These are phyloP conservation scores for Alternaria ventricosa DNA, from an alignment of 2,329 filamentous ascomycete genomes.

Conservation along the genomic window DNA sequence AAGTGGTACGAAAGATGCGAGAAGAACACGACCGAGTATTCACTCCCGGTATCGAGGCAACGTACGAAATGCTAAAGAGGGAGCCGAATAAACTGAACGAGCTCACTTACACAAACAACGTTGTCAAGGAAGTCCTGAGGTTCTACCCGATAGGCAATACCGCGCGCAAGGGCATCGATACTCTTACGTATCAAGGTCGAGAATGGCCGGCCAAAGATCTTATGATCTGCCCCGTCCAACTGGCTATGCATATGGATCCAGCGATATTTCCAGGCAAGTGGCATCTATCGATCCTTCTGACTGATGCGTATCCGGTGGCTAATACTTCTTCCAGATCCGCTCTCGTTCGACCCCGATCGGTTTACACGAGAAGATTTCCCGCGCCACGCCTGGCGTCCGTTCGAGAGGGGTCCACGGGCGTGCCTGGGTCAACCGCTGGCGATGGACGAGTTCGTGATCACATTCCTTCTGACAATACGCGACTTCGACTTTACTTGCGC, in stretches of 20 bases:
- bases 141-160: constrained; percentile 59
- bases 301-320: not conserved
- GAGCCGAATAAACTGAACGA: constrained; percentile 58
- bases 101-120: constrained; percentile 59
- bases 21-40: constrained; percentile 62
- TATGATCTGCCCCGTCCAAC: constrained; percentile 52
- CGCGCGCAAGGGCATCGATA: constrained; percentile 50
- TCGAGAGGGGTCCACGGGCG: constrained; percentile 61
- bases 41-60: constrained; percentile 49
- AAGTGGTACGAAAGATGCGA: constrained; percentile 40
- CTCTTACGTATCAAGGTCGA: constrained; percentile 49
- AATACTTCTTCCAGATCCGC: constrained; percentile 3
- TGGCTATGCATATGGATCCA: constrained; percentile 45
- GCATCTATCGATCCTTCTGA: not conserved
- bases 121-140: constrained; percentile 62
- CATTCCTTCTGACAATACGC: constrained; percentile 58
- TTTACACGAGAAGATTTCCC: constrained; percentile 49
- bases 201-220: constrained; percentile 54
- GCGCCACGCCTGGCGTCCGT: constrained; percentile 61
- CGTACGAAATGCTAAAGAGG: constrained; percentile 49
- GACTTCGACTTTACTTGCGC: constrained; percentile 57
- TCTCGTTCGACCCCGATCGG: constrained; percentile 43
- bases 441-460: constrained; percentile 59
- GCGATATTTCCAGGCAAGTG: constrained; percentile 31
- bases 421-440: constrained; percentile 66